Conservation (phyloP, 1,284 basidiomycete species). For the Exobasidium rhododendri region DNA sequence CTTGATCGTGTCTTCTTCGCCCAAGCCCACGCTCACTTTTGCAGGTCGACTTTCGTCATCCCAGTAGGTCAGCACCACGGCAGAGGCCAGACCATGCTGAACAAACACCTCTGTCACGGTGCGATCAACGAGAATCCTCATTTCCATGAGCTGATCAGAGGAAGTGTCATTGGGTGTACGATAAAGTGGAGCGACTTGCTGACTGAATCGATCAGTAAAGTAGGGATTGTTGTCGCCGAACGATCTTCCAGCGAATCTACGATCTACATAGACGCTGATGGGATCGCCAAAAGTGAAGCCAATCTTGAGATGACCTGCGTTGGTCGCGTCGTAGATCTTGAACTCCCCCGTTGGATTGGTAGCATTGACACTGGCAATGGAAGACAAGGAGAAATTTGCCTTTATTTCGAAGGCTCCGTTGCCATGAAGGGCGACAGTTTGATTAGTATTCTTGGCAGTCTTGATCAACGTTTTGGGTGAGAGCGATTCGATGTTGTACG, state of each 20-base stretch:
- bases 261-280: constrained; percentile 49
- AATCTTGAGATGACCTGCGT: constrained; percentile 29
- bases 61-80: constrained; percentile 11
- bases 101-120: constrained; percentile 52
- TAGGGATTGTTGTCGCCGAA: constrained; percentile 49
- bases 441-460: constrained; percentile 21
- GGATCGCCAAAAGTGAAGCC: constrained; percentile 46
- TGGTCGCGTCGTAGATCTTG: constrained; percentile 18
- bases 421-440: constrained; percentile 39
- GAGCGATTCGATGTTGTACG: constrained; percentile 1
- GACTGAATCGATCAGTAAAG: constrained; percentile 51
- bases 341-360: constrained; percentile 26
- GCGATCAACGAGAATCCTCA: constrained; percentile 49
- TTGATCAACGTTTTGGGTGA: constrained; percentile 15
- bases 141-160: constrained; percentile 22
- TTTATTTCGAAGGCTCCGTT: constrained; percentile 53
- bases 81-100: constrained; percentile 35
- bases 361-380: constrained; percentile 23
- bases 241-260: constrained; percentile 41
- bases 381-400: constrained; percentile 36
- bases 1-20: constrained; percentile 11
- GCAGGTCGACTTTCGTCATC: constrained; percentile 10
- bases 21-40: constrained; percentile 6
- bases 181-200: constrained; percentile 20
- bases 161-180: constrained; percentile 16